A percentile compares a stretch with the other conserved stretches of the same genome.
These are phyloP conservation scores for Cryphonectria japonica DNA, from an alignment of 2,329 filamentous ascomycete species.

Conservation along the genomic window DNA sequence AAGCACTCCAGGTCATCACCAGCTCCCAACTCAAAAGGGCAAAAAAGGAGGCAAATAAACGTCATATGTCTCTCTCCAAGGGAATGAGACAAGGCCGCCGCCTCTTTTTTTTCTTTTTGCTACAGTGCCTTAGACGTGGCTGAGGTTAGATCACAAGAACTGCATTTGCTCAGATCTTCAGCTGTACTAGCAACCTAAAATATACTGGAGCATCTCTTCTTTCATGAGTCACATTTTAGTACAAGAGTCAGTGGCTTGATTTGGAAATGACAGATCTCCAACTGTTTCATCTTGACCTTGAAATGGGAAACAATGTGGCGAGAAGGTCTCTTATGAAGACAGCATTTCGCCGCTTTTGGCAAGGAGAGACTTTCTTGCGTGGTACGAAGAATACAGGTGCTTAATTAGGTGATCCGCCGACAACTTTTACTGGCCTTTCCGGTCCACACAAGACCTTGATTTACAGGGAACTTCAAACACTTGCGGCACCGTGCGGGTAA, in stretches of 20 bases:
- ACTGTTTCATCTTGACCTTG: neutral
- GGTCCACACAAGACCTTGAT: neutral
- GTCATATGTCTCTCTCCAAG: neutral
- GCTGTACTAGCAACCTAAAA: neutral
- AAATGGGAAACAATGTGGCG: neutral
- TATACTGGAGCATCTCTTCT: neutral
- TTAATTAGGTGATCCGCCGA: neutral
- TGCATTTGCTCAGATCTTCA: neutral
- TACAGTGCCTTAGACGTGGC: neutral
- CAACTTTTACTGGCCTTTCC: neutral
- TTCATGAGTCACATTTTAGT: neutral
- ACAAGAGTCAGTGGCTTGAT: neutral
- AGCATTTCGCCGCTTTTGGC: no score
- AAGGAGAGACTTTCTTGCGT: neutral
- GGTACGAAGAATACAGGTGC: neutral
- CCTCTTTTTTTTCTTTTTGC: neutral
- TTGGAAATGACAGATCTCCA: neutral
- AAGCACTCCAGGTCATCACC: neutral
- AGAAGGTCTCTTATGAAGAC: neutral
- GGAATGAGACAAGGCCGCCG: neutral
- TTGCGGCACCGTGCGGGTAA: neutral
- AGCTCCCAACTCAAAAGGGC: neutral
- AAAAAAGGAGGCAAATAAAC: neutral
- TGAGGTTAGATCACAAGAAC: neutral
- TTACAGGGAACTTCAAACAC: neutral